Conservation (phyloP, 73 alveolate species). For the Tetrahymena borealis region DNA sequence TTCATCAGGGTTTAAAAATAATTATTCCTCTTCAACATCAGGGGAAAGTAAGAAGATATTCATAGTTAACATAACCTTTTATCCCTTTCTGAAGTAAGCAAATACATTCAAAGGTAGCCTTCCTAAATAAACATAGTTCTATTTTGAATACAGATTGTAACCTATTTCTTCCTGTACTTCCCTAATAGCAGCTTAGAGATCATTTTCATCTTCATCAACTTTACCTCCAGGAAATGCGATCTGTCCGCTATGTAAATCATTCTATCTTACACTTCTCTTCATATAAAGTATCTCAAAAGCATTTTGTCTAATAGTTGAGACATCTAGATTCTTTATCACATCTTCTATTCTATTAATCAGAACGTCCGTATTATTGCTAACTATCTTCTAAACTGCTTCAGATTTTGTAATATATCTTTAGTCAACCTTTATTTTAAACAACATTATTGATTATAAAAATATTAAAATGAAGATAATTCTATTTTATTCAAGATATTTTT, state of each 20-base stretch:
- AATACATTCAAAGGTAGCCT: neutral
- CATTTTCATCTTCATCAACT: slow-evolving; percentile 27
- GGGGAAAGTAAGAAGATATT: neutral
- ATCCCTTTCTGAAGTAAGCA: neutral
- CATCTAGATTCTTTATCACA: neutral
- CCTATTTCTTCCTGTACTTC: slow-evolving; percentile 40
- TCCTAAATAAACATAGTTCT: neutral
- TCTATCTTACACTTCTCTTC: neutral
- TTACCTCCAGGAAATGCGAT: slow-evolving; percentile 44
- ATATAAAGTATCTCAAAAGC: neutral
- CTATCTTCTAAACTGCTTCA: neutral
- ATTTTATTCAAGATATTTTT: neutral
- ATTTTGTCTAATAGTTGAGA: neutral
- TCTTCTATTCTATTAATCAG: neutral
- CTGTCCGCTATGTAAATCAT: slow-evolving; percentile 24
- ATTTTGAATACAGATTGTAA: neutral
- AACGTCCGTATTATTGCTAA: neutral
- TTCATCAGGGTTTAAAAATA: neutral
- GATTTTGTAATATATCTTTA: neutral
- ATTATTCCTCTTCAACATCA: neutral
- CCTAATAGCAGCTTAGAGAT: slow-evolving; percentile 20
- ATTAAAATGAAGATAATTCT: neutral
- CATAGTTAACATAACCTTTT: neutral
- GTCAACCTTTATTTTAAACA: no score
- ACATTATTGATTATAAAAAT: neutral